phyloP scores from a whole-genome alignment of 371 early-diverging fungal genomes.

The Lichtheimia hyalospora region DNA sequence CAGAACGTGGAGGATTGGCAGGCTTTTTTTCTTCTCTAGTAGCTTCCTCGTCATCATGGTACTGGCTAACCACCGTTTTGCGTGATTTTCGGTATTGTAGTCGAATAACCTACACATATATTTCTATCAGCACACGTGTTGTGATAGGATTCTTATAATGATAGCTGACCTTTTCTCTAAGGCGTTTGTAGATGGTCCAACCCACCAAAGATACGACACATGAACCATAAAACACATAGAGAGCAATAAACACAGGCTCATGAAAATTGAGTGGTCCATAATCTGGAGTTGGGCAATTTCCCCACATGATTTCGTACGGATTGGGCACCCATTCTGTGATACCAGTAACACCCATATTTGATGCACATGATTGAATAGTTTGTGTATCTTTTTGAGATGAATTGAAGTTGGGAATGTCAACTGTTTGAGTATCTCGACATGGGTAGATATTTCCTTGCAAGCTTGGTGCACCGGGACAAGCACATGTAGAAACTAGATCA shows the following conservation, averaged over 20 bases:
- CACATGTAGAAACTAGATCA: slow-evolving; percentile 33
- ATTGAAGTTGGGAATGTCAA: slow-evolving; percentile 42
- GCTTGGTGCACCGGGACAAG: slow-evolving; percentile 40
- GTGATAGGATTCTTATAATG: no score
- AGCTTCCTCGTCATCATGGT: background rate
- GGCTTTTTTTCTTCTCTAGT: slow-evolving; percentile 10
- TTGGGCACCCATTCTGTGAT: slow-evolving; percentile 40
- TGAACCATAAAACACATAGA: slow-evolving; percentile 59
- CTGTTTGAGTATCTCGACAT: slow-evolving; percentile 19
- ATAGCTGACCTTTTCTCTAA: slow-evolving; percentile 26
- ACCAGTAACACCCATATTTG: slow-evolving; percentile 18
- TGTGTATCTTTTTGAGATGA: slow-evolving; percentile 44
- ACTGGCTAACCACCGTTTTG: background rate
- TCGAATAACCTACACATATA: background rate
- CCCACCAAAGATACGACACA: slow-evolving; percentile 49
- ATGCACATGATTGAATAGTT: slow-evolving; percentile 39
- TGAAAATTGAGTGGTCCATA: slow-evolving; percentile 36
- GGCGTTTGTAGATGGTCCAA: slow-evolving; percentile 62
- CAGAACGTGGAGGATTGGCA: slow-evolving; percentile 6
- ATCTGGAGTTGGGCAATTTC: slow-evolving; percentile 49
- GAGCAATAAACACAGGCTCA: slow-evolving; percentile 48
- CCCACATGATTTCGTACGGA: slow-evolving; percentile 43
- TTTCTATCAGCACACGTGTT: background rate
- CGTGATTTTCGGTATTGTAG: slow-evolving; percentile 1
- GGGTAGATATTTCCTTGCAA: slow-evolving; percentile 25